Conservation (phyloP, 306 rosid species). For the Quercus cerris region DNA sequence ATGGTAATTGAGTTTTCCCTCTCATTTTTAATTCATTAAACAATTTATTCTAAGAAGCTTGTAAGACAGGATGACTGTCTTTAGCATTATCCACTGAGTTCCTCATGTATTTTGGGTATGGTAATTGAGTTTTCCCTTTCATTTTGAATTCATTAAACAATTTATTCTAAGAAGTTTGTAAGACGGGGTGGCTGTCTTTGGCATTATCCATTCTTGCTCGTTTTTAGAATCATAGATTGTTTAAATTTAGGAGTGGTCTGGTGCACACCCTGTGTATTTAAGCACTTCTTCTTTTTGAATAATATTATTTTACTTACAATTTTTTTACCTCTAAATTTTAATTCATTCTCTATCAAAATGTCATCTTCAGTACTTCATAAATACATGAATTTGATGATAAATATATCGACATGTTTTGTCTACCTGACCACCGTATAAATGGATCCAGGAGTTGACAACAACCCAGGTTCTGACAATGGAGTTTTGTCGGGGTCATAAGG, state of each 20-base stretch:
- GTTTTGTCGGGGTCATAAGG: slow-evolving; percentile 72
- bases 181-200: no score
- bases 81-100: no score
- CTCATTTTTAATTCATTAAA: background rate
- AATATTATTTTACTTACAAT: no score
- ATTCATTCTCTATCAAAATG: background rate
- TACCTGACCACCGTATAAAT: slow-evolving; percentile 23
- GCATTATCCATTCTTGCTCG: no score
- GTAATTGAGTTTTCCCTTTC: slow-evolving; percentile 9
- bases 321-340: background rate
- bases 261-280: no score
- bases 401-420: slow-evolving; percentile 7
- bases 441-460: slow-evolving; percentile 69
- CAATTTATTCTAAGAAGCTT: no score
- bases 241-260: no score
- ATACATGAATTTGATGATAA: background rate
- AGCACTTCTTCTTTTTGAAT: no score
- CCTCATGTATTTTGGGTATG: slow-evolving; percentile 73
- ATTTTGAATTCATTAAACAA: no score
- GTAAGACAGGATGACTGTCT: no score
- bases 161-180: no score
- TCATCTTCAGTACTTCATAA: background rate
- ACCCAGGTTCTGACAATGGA: slow-evolving; percentile 78
- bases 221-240: no score
- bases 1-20: slow-evolving; percentile 29